Evolutionary conservation across 371 early-diverging fungal species (phyloP).

Genomic region (Thermomucor indicae-seudaticae): DNA sequence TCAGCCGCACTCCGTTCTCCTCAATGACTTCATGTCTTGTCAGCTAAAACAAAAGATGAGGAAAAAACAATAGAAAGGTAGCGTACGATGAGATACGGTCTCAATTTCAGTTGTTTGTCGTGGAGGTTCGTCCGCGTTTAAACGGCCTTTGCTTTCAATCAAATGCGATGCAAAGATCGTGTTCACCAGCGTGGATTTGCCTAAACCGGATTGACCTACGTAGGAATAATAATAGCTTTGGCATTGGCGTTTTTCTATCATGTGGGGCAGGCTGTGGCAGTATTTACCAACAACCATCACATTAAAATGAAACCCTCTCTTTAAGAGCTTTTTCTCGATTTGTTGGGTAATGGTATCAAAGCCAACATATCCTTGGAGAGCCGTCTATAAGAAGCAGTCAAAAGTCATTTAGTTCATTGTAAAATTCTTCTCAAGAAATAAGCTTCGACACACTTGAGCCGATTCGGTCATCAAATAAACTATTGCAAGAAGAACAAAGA

Average conservation of each 20-base stretch:
- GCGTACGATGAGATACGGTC: slow-evolving; percentile 73
- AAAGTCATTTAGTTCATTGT: background rate
- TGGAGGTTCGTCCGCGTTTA: slow-evolving; percentile 66
- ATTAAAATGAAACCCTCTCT: slow-evolving; percentile 94
- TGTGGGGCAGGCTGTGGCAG: background rate
- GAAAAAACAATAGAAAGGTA: slow-evolving; percentile 2
- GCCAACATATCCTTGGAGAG: slow-evolving; percentile 83
- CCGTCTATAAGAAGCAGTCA: slow-evolving; percentile 31
- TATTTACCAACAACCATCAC: slow-evolving; percentile 86
- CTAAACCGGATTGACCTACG: slow-evolving; percentile 94
- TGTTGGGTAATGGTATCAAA: slow-evolving; percentile 94
- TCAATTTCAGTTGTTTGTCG: slow-evolving; percentile 85
- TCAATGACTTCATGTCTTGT: slow-evolving; percentile 53
- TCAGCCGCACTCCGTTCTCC: slow-evolving; percentile 82
- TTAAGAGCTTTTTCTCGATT: slow-evolving; percentile 88
- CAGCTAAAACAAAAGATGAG: background rate
- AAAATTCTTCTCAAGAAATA: no score
- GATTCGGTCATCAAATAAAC: no score
- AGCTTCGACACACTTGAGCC: no score
- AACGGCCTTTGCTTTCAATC: slow-evolving; percentile 80
- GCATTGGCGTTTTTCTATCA: no score
- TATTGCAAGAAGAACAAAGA: no score
- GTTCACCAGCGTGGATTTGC: slow-evolving; percentile 98
- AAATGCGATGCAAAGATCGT: slow-evolving; percentile 87
- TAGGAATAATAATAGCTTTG: background rate